Percentiles rank a stretch among this genome's conserved stretches.
phyloP scores from a whole-genome alignment of 1,284 basidiomycete species.

The Coniophora puteana region DNA sequence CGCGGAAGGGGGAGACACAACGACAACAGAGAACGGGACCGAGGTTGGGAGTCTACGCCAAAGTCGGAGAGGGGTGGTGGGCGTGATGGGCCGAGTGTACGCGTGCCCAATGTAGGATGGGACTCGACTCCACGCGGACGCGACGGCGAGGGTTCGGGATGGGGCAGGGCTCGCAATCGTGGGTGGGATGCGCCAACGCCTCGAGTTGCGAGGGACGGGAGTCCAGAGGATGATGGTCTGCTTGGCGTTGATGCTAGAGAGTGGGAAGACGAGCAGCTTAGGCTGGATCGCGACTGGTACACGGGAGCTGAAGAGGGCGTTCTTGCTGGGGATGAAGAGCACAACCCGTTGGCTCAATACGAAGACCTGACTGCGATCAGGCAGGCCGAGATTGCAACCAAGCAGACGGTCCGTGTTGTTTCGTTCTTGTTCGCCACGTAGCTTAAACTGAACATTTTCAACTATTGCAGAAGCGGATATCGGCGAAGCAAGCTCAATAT shows the following conservation, averaged over 20 bases:
- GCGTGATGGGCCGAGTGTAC: conserved; percentile 78
- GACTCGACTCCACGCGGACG: conserved; percentile 75
- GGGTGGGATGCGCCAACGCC: conserved; percentile 89
- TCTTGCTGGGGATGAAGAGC: conserved; percentile 84
- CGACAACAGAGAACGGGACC: conserved; percentile 8
- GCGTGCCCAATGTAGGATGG: conserved; percentile 87
- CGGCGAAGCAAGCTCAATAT: conserved; percentile 92
- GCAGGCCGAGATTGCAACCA: conserved; percentile 76
- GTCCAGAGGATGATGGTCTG: conserved; percentile 59
- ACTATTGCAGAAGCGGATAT: conserved; percentile 67
- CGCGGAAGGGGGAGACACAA: conserved; percentile 10
- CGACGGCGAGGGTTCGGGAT: conserved; percentile 46
- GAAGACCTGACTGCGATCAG: conserved; percentile 74
- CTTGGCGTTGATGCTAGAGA: conserved; percentile 69
- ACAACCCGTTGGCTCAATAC: conserved; percentile 92
- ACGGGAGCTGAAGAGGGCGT: conserved; percentile 84
- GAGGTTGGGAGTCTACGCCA: conserved; percentile 72
- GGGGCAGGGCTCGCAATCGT: conserved; percentile 56
- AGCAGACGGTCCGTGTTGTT: conserved; percentile 58
- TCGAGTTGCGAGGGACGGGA: conserved; percentile 54
- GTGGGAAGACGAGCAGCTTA: conserved; percentile 94
- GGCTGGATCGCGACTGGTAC: conserved; percentile 93
- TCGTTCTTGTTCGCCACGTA: neutral
- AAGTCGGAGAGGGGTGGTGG: conserved; percentile 59
- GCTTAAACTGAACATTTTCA: neutral